Base-by-base conservation (phyloP, 345 rosid species). In the Salix dunnii region DNA sequence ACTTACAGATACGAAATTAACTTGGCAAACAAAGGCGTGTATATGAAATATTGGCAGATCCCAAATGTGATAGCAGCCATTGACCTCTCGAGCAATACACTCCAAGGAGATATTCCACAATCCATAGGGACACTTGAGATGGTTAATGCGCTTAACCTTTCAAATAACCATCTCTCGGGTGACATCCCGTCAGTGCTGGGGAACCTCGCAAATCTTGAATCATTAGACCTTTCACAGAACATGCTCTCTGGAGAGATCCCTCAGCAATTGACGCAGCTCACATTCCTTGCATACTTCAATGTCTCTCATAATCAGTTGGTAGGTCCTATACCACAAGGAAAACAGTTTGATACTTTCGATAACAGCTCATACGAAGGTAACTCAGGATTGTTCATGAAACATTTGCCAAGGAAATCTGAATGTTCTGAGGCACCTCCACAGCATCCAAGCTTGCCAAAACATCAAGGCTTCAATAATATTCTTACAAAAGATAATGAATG, bases 51-150 rank as follows among this genome's bases (percentile, higher is more conserved):
- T 31, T 20, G 7, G 3, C 33, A 65, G 70, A 64, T 74, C 11
- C 62, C 62, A 48, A 3, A 31, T 51, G 30, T 74, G 6, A 68
- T 21, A 2, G 43, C 43, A 1, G 35, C 23, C n/a, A 66, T 65
- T n/a, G 78, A 75, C 27, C 53, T 75, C 27, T 67, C 78, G 18
- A 8, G 30, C 71, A 67, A 75, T 13, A 38, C n/a, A 48, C 67
- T 75, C 31, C 31, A 49, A 30, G 71, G 77, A 2, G 71, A 49
- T 7, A 74, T 74, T 25, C 75, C 75, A 25, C 2, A 36, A 23
- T 13, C 17, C 31, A 40, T 72, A 13, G 67, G 18, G 49, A 43
- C 16, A 12, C 18, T 43, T 0, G 17, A 13, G 49, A 14, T 3
- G 49, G 17, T 43, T 43, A 12, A 14, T 43, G 16, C 17, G 49